Evolutionary conservation across 441 rosid genomes (phyloP), one percentile per base, ranked within the genome.

Genomic region (Corymbia citriodora): DNA sequence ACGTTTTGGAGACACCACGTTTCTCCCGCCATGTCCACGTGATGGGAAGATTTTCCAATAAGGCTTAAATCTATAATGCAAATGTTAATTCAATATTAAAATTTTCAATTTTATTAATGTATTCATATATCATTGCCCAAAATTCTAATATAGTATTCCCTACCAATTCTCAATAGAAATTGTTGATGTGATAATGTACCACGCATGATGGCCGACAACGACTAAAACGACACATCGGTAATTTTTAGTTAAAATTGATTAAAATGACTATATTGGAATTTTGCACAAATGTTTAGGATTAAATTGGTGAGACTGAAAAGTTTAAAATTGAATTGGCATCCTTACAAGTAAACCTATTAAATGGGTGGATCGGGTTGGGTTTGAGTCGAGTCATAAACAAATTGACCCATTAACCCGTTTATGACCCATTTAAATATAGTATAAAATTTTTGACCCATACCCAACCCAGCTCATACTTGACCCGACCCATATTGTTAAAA

Each of bases 101-200:
- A 1, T 79, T 79, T 45, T 79, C 9, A 7, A 8, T 21, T 79
- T 79, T 21, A 0, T 1, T 33, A 18, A 18, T 10, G 33, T 72
- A 36, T 0, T 19, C 7, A 10, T 72, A 72, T 18, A 36, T 36
- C 3, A 23, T 23, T 12, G 5, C 10, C 11, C 3, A 0, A 63
- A 63, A 29, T 63, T 63, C 7, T 14, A 29, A 29, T 29, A 1
- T 27, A 29, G 4, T 13, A 3, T 3, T 63, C 7, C 9, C 6
- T 1, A 4, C 17, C 4, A 6, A 40, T 63, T 61, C 6, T 59
- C 6, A 0, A 0, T 0, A 0, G 15, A 59, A 1, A 27, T 61
- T 4, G 8, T 1, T 61, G 16, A 27, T 16, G 1, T 61, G 33
- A 4, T 40, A 40, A 40, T 40, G 45, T 40, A 40, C 45, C 54